Evolutionary conservation across 345 rosid genomes (phyloP).

Genomic region (Garcia nutans): DNA sequence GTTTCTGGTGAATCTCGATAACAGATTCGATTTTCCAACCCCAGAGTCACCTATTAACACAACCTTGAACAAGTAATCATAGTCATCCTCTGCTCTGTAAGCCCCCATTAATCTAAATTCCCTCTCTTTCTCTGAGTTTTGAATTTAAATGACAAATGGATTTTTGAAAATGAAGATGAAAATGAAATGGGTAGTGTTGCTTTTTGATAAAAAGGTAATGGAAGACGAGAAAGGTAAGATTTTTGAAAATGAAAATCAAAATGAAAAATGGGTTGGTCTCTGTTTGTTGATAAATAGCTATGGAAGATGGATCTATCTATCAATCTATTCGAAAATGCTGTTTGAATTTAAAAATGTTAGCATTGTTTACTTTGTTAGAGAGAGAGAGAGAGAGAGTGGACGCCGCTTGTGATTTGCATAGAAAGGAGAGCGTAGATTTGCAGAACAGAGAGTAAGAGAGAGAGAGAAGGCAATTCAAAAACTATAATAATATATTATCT

Average conservation of each 20-base stretch:
- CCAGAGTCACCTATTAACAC: constrained; percentile 32
- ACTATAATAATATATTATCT: too few relatives aligned
- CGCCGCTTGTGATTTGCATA: too few relatives aligned
- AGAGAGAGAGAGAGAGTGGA: too few relatives aligned
- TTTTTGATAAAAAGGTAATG: not conserved
- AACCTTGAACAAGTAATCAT: constrained; percentile 28
- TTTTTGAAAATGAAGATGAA: not conserved
- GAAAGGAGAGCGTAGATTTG: too few relatives aligned
- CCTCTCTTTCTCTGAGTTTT: constrained; percentile 6
- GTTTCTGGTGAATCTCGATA: constrained; percentile 29
- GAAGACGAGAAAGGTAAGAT: not conserved
- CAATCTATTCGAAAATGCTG: too few relatives aligned
- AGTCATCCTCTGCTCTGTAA: constrained; percentile 30
- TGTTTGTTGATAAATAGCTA: not conserved
- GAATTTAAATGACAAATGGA: not conserved
- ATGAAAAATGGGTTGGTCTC: not conserved
- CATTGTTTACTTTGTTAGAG: too few relatives aligned
- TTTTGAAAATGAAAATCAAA: not conserved
- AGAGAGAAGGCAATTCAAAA: too few relatives aligned
- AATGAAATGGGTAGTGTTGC: not conserved
- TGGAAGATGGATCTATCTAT: constrained; percentile 2
- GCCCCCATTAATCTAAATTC: constrained; percentile 15
- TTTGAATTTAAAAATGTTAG: not conserved
- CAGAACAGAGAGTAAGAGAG: too few relatives aligned
- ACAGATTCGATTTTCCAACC: constrained; percentile 31